These are phyloP conservation scores for Trapa incisa DNA, from an alignment of 345 rosid species.

Conservation along the genomic window DNA sequence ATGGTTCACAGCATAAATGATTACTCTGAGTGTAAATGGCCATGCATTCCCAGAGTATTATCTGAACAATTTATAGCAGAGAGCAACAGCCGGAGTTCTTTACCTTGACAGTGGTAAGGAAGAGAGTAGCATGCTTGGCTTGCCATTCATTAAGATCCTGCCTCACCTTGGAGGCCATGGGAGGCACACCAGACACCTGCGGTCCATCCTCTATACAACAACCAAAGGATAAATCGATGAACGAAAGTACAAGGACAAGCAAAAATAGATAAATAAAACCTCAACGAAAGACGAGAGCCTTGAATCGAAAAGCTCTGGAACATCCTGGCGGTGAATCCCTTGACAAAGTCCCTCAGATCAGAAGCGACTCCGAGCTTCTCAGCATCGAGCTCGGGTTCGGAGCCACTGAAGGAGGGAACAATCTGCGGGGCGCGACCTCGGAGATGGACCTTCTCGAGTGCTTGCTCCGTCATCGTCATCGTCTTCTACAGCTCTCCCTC, in stretches of 20 bases:
- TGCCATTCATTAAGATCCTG: conserved; percentile 93
- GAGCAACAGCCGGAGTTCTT: not conserved
- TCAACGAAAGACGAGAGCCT: conserved; percentile 17
- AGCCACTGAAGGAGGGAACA: conserved; percentile 31
- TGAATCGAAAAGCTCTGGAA: conserved; percentile 69
- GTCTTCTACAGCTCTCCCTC: no score
- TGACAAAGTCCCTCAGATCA: conserved; percentile 72
- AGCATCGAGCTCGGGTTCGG: conserved; percentile 42
- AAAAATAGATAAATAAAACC: not conserved
- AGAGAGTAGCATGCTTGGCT: conserved; percentile 88
- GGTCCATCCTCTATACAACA: conserved; percentile 34
- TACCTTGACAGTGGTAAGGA: conserved; percentile 84
- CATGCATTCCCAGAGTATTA: not conserved
- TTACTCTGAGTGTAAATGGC: not conserved
- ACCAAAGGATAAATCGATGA: not conserved
- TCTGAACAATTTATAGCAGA: not conserved
- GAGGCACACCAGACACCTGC: conserved; percentile 28
- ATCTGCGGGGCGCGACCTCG: conserved; percentile 53
- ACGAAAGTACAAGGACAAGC: not conserved
- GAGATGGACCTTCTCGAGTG: conserved; percentile 81
- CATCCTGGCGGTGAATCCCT: conserved; percentile 65
- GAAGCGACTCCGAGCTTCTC: conserved; percentile 65
- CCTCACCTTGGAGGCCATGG: conserved; percentile 54
- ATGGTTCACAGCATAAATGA: not conserved
- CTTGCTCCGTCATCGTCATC: conserved; percentile 29